Percentiles rank a stretch among this genome's conserved stretches.
phyloP scores from a whole-genome alignment of 805 yeast species.

The Kodamaea restingae region DNA sequence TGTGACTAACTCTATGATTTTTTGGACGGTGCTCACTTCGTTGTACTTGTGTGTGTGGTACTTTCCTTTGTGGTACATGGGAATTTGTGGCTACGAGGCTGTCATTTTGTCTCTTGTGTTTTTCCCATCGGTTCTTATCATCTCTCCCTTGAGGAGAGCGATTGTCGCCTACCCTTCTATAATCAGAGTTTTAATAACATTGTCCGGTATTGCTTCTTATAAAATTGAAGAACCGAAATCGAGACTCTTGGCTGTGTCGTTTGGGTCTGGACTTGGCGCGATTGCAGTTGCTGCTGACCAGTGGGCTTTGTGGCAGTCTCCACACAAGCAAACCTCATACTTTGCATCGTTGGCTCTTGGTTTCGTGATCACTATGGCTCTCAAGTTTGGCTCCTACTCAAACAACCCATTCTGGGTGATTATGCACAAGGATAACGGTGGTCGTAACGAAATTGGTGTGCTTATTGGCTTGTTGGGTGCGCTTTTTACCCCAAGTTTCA shows the following conservation, averaged over 20 bases:
- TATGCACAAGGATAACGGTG: slow-evolving; percentile 81
- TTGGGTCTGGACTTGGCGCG: slow-evolving; percentile 62
- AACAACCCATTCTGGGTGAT: slow-evolving; percentile 97
- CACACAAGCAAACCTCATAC: slow-evolving; percentile 39
- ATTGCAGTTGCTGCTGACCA: slow-evolving; percentile 58
- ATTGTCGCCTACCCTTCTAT: slow-evolving; percentile 47
- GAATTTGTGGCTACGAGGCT: slow-evolving; percentile 91
- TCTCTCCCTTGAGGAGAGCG: slow-evolving; percentile 33
- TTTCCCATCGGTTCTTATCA: slow-evolving; percentile 55
- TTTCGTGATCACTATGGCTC: slow-evolving; percentile 63
- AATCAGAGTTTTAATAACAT: slow-evolving; percentile 50
- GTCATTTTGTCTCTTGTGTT: slow-evolving; percentile 49
- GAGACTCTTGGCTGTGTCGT: slow-evolving; percentile 60
- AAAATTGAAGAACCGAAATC: slow-evolving; percentile 62
- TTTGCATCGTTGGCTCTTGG: slow-evolving; percentile 66
- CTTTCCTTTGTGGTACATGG: slow-evolving; percentile 98
- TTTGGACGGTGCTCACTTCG: slow-evolving; percentile 83
- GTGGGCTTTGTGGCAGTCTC: slow-evolving; percentile 25
- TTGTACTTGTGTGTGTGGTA: slow-evolving; percentile 89
- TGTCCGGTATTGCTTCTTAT: slow-evolving; percentile 75
- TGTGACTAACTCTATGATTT: slow-evolving; percentile 63
- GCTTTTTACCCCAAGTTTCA: slow-evolving; percentile 45
- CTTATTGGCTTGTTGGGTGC: slow-evolving; percentile 61
- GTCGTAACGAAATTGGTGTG: slow-evolving; percentile 71
- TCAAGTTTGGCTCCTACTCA: slow-evolving; percentile 72